Evolutionary conservation across 495 filamentous ascomycete genomes (phyloP), one percentile per base, ranked within the genome.

Genomic region (Penicillium riverlandense): DNA sequence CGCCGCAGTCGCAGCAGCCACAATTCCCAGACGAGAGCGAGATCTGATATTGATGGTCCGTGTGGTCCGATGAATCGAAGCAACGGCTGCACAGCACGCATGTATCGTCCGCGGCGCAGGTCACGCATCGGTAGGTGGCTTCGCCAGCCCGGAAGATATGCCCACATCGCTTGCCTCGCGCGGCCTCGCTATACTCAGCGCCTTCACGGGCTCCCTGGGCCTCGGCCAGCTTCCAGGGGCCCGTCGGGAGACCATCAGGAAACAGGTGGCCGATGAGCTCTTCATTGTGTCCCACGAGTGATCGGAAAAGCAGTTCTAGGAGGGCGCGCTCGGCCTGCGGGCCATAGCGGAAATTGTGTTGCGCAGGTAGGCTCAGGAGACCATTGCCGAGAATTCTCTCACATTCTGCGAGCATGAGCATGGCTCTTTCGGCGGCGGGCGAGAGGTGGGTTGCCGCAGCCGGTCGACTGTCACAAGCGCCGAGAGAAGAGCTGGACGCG

Each of bases 1-100:
- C 92, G 36, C 92, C 94, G 58, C 92, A 98, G 57, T 98, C 92
- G 60, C 92, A 98, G 66, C 92, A 97, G 32, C 94, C 92, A 55
- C 82, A 88, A 56, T 95, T 96, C 2, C 91, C 91, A 1, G 81
- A 79, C 1, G 90, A 94, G 30, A 95, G 77, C 40, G 71, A 85
- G 36, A 96, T 83, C 50, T 86, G 81, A 37, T 97, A 90, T 63
- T 85, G 84, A 59, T 98, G 92, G 22, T 81, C 88, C n/a, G 86
- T 84, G 63, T 98, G 92, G 57, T 97, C 92, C 11, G 90, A 96
- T 7, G 89, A 77, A 50, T 96, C 89, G 59, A 96, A 97, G 64
- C 92, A 98, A 58, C 85, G 79, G 65, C 86, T 82, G 65, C 88
- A 95, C 33, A 95, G 74, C 38, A 88, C 86, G 51, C 85, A 90